Base-by-base conservation (phyloP, 352 stramenopile species). In the Globisporangium acanthophoron region DNA sequence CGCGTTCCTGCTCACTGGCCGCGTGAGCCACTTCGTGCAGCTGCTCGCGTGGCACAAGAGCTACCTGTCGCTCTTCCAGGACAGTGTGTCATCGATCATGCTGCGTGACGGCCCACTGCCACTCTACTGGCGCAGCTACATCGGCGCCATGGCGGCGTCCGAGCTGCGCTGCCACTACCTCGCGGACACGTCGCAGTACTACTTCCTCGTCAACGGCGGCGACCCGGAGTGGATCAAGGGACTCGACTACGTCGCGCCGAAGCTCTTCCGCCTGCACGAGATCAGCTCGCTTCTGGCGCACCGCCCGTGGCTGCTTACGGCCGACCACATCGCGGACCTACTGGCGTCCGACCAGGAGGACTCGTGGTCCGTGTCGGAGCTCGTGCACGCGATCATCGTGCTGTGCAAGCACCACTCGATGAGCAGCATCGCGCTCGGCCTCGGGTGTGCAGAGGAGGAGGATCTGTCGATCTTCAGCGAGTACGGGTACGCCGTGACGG, bases 311-410 rank as follows among this genome's bases (percentile, higher is more conserved):
- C 69, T 95, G 41, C 66, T 95, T 45, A 90, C 78, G 24, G 69
- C 67, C 8, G 62, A 90, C 5, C 83, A 95, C 52, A 85, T 95
- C 33, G 76, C 76, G 0, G 81, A 92, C 15, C 68, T 95, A 50
- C 62, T 92, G 27, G 69, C 67, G 9, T 86, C 78, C 2, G 73
- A 90, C 37, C 75, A 86, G 47, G 78, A 90, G 35, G 80, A 89
- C 29, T 90, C 84, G 62, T 95, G 85, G 85, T 95, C 85, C 2
- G 81, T 93, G 11, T 88, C 85, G 27, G 85, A 95, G 66, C 72
- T 95, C 16, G 85, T 93, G 37, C 85, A 95, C 56, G 85, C 85
- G 6, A 90, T 94, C 59, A 86, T 92, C 50, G 80, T 94, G 35
- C 61, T 94, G 43, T 92, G 85, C 58, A 80, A 88, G 59, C 84